Base-by-base conservation (phyloP, 208 protist genomes). In the Wallacemonas collosoma region DNA sequence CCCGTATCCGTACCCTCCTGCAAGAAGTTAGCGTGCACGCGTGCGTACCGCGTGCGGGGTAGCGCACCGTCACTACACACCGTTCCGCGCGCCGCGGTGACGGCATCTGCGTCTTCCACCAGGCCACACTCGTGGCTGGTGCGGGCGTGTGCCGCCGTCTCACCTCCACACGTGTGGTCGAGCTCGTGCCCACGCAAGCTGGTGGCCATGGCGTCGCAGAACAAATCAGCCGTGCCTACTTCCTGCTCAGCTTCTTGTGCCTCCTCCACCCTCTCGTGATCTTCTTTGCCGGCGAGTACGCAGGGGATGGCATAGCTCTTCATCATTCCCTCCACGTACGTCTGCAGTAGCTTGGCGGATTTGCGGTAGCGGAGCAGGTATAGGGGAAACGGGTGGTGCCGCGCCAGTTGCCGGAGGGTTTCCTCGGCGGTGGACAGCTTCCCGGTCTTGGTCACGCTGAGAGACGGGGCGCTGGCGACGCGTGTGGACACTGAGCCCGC, bases 1-100 rank as follows among this genome's bases (percentile, higher is more conserved):
- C 94, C 94, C 9, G 94, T 98, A 65, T 96, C 93, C 7, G 94
- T 98, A 44, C 90, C 87, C 56, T 93, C 85, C 64, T 96, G 91
- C 14, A 95, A 69, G 74, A 96, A 97, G 68, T 93, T 94, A 0
- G 91, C 76, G 66, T 95, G 82, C 41, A 95, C 56, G 15, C 62
- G 73, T 11, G 72, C 80, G 51, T 78, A 85, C n/a, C 64, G 72
- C 43, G 56, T 75, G 17, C 38, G 44, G 2, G 76, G 76, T 53
- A 76, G 73, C n/a, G 43, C 71, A 17, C 54, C 26, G 26, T 26
- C 26, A 26, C 26, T 26, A 26, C 26, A 26, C 26, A 26, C 26
- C 26, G 26, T 26, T 26, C 26, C 26, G 26, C 26, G 26, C 26
- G 26, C 26, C 26, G 26, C 26, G 26, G 26, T 26, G 26, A 50